These are phyloP conservation scores for Rugosomyces carneus DNA, from an alignment of 1,284 basidiomycete species.

Conservation along the genomic window DNA sequence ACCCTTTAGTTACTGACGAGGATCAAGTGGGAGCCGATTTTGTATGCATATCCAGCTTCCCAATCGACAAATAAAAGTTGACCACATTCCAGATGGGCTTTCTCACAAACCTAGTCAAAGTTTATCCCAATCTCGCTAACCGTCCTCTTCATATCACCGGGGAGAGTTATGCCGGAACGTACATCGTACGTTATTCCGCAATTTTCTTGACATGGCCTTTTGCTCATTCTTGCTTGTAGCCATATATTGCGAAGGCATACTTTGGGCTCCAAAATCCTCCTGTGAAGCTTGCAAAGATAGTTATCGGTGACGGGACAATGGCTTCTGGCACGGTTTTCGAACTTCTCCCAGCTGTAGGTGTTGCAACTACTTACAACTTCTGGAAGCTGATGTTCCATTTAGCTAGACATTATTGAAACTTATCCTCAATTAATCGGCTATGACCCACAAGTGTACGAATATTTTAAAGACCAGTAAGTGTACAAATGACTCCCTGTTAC, in stretches of 20 bases:
- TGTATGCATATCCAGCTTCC: slow-evolving; percentile 32
- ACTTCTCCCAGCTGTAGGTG: slow-evolving; percentile 46
- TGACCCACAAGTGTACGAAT: slow-evolving; percentile 55
- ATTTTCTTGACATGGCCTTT: not conserved
- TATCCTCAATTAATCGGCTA: slow-evolving; percentile 71
- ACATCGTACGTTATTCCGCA: slow-evolving; percentile 39
- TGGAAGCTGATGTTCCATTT: slow-evolving; percentile 1
- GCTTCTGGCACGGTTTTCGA: slow-evolving; percentile 42
- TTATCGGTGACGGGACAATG: slow-evolving; percentile 64
- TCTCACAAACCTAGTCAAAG: slow-evolving; percentile 55
- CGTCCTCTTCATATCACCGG: slow-evolving; percentile 59
- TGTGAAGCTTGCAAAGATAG: slow-evolving; percentile 59
- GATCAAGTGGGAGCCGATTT: slow-evolving; percentile 67
- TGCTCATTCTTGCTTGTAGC: slow-evolving; percentile 30
- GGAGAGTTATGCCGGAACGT: slow-evolving; percentile 64
- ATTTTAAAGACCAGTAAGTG: slow-evolving; percentile 62
- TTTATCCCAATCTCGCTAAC: slow-evolving; percentile 55
- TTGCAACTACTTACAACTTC: not conserved
- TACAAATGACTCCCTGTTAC: not conserved
- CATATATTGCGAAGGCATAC: slow-evolving; percentile 69
- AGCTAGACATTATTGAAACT: slow-evolving; percentile 58
- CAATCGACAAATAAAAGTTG: not conserved
- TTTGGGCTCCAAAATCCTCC: slow-evolving; percentile 58
- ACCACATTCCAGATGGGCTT: slow-evolving; percentile 49
- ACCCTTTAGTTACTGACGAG: slow-evolving; percentile 49